phyloP scores from a whole-genome alignment of 306 rosid species.

The Cucurbita maxima region DNA sequence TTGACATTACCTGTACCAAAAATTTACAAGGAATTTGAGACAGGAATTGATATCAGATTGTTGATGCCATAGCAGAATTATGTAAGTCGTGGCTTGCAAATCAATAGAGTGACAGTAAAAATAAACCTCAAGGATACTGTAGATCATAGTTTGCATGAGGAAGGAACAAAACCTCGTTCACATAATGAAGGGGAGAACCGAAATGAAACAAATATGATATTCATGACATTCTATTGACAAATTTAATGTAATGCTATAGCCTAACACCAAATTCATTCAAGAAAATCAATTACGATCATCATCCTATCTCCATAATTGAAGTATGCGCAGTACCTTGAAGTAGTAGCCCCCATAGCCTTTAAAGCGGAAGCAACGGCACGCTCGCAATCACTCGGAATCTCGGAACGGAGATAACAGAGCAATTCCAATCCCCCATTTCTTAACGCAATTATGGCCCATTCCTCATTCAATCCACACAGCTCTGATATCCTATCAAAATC shows the following conservation, averaged over 20 bases:
- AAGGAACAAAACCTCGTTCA: background rate
- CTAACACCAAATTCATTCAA: background rate
- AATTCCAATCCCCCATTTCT: slow-evolving; percentile 57
- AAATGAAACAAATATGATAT: background rate
- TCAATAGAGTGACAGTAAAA: background rate
- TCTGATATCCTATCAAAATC: slow-evolving; percentile 28
- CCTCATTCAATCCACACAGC: slow-evolving; percentile 21
- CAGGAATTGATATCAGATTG: background rate
- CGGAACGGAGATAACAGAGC: slow-evolving; percentile 43
- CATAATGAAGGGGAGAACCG: too few species aligned
- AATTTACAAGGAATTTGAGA: background rate
- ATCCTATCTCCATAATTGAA: background rate
- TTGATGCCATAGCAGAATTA: background rate
- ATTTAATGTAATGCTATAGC: background rate
- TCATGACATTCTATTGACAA: background rate
- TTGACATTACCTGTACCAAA: slow-evolving; percentile 46
- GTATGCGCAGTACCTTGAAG: slow-evolving; percentile 38
- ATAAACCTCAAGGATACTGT: background rate
- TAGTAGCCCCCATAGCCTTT: slow-evolving; percentile 34
- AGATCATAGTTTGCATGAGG: background rate
- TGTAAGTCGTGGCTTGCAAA: background rate
- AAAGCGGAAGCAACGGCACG: slow-evolving; percentile 28
- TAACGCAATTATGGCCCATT: slow-evolving; percentile 41
- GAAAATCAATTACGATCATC: background rate
- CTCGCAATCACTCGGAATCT: slow-evolving; percentile 16